phyloP scores from a whole-genome alignment of 1,284 basidiomycete species.

The Ceratobasidium theobromae region DNA sequence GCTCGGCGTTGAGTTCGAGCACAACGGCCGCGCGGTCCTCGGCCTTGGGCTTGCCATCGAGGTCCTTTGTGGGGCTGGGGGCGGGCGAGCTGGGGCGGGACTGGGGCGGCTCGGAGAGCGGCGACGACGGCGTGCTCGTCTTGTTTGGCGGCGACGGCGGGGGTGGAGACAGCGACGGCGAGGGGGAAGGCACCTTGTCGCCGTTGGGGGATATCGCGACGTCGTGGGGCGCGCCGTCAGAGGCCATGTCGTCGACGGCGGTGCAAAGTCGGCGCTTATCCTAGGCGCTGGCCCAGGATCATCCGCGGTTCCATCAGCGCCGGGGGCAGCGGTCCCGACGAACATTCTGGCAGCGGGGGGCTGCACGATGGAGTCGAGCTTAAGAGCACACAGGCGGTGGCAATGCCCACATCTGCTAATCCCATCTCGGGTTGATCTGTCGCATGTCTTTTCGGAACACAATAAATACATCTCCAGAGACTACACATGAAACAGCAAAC shows the following conservation, averaged over 20 bases:
- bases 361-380: too few relatives aligned
- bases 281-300: neutral
- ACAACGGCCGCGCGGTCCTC: slow-evolving; percentile 20
- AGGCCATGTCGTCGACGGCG: slow-evolving; percentile 31
- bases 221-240: slow-evolving; percentile 17
- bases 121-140: slow-evolving; percentile 24
- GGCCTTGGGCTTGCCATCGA: neutral
- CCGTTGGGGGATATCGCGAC: neutral
- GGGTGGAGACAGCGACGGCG: slow-evolving; percentile 23
- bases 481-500: slow-evolving; percentile 3
- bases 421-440: neutral
- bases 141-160: slow-evolving; percentile 1
- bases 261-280: slow-evolving; percentile 7
- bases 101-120: slow-evolving; percentile 23
- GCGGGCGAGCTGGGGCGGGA: slow-evolving; percentile 1
- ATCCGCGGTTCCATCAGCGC: slow-evolving; percentile 19
- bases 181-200: slow-evolving; percentile 2
- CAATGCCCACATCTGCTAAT: neutral
- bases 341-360: too few relatives aligned
- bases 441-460: neutral
- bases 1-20: slow-evolving; percentile 27
- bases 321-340: neutral
- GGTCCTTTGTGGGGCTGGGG: neutral
- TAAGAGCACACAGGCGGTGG: too few relatives aligned
- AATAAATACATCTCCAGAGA: neutral